Percentiles rank a stretch among this genome's conserved stretches.
These are phyloP conservation scores for Trichoderma sp. DNA, from an alignment of 2,329 filamentous ascomycete species.

Conservation along the genomic window DNA sequence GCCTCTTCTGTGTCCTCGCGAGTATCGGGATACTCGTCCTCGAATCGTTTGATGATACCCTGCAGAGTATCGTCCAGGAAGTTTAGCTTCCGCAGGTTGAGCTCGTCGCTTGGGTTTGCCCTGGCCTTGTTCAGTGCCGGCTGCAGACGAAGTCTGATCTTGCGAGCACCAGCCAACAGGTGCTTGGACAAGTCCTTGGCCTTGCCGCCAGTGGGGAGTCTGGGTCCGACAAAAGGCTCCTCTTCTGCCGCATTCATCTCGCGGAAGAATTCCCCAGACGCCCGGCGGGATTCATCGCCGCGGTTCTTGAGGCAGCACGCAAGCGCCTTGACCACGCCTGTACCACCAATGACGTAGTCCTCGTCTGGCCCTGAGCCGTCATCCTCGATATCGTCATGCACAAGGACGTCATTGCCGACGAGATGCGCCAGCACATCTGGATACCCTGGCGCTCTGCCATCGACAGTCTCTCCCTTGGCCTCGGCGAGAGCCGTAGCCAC, in stretches of 20 bases:
- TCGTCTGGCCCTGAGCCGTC: slow-evolving; percentile 77
- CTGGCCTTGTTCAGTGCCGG: slow-evolving; percentile 76
- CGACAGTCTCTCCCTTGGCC: slow-evolving; percentile 34
- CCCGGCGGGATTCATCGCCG: slow-evolving; percentile 58
- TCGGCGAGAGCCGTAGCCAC: slow-evolving; percentile 47
- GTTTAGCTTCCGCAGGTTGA: slow-evolving; percentile 76
- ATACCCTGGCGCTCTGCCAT: slow-evolving; percentile 45
- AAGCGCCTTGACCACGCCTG: slow-evolving; percentile 91
- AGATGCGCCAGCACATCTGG: slow-evolving; percentile 86
- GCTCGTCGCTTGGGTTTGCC: slow-evolving; percentile 68
- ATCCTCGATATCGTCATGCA: slow-evolving; percentile 55
- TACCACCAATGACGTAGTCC: slow-evolving; percentile 94
- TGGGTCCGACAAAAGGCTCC: slow-evolving; percentile 29
- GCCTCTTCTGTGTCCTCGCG: slow-evolving; percentile 43
- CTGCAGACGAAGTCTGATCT: slow-evolving; percentile 81
- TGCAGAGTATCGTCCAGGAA: slow-evolving; percentile 89
- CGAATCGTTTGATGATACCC: slow-evolving; percentile 92
- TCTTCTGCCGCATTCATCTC: slow-evolving; percentile 49
- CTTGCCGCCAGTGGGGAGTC: slow-evolving; percentile 53
- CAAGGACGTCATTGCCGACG: slow-evolving; percentile 66
- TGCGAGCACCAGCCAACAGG: slow-evolving; percentile 80
- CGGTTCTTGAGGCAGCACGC: slow-evolving; percentile 87
- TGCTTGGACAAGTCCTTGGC: slow-evolving; percentile 94
- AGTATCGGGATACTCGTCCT: slow-evolving; percentile 93
- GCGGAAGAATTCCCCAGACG: slow-evolving; percentile 54